phyloP scores from a whole-genome alignment of 352 stramenopile species.

The Pythium phragmiticola region DNA sequence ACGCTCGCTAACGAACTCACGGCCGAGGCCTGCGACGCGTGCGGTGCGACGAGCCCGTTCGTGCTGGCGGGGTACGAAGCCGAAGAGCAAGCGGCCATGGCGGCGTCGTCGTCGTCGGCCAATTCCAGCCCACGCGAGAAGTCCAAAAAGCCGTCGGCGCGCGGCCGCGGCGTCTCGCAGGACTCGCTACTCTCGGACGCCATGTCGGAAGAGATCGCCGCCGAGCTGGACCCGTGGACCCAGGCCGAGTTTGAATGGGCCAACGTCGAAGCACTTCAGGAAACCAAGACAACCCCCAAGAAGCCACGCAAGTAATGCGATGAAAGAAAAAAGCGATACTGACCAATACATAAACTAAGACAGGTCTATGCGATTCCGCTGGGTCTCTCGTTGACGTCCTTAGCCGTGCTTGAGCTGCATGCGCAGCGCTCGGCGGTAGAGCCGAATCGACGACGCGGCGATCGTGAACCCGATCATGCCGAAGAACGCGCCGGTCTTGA shows the following conservation, averaged over 20 bases:
- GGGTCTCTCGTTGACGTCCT: neutral
- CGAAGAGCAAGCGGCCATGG: constrained; percentile 34
- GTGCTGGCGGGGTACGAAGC: constrained; percentile 57
- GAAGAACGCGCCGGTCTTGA: constrained; percentile 57
- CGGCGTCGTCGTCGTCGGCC: neutral
- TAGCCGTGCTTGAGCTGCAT: constrained; percentile 67
- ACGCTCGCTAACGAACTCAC: constrained; percentile 64
- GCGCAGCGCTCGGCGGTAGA: constrained; percentile 63
- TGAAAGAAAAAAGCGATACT: neutral
- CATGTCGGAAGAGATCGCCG: constrained; percentile 30
- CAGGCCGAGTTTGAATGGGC: constrained; percentile 75
- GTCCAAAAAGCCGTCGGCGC: constrained; percentile 3
- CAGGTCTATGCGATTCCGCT: neutral
- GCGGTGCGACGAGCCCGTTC: constrained; percentile 62
- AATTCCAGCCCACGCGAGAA: neutral
- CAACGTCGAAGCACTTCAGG: constrained; percentile 54
- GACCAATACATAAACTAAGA: neutral
- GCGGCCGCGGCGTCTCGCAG: constrained; percentile 35
- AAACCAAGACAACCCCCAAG: constrained; percentile 24
- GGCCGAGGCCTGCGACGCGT: constrained; percentile 56
- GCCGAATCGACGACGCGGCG: constrained; percentile 53
- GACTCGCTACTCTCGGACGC: constrained; percentile 38
- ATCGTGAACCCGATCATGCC: constrained; percentile 61
- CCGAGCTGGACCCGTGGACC: constrained; percentile 54
- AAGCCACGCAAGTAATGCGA: constrained; percentile 28